phyloP scores from a whole-genome alignment of 2,329 filamentous ascomycete genomes.

The Ampelomyces quisqualis region DNA sequence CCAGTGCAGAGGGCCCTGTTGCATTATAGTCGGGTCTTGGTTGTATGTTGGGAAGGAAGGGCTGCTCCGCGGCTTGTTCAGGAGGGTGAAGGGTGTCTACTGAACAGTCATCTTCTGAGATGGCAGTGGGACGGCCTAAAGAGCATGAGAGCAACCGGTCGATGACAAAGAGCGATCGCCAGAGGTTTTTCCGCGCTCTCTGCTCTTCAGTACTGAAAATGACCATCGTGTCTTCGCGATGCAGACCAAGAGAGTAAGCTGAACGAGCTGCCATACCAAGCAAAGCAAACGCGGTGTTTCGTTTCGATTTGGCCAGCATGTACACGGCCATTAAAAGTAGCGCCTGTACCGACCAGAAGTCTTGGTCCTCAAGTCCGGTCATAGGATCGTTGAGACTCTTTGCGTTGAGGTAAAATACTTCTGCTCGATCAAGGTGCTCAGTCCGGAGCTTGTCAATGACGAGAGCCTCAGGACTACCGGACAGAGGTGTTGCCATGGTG shows the following conservation, averaged over 20 bases:
- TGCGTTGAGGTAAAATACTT: constrained; percentile 63
- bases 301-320: constrained; percentile 61
- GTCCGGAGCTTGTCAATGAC: constrained; percentile 56
- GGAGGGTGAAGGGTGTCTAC: constrained; percentile 46
- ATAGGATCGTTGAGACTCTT: constrained; percentile 54
- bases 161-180: constrained; percentile 65
- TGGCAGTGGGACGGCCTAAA: constrained; percentile 62
- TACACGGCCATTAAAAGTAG: constrained; percentile 65
- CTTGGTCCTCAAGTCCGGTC: constrained; percentile 60
- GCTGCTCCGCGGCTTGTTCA: constrained; percentile 25
- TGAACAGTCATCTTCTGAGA: constrained; percentile 64
- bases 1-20: constrained; percentile 49
- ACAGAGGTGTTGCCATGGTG: constrained; percentile 56
- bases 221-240: constrained; percentile 60
- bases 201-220: constrained; percentile 54
- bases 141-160: constrained; percentile 65
- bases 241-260: constrained; percentile 63
- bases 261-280: constrained; percentile 63
- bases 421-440: constrained; percentile 56
- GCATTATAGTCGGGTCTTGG: constrained; percentile 28
- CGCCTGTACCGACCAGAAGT: constrained; percentile 66
- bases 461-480: constrained; percentile 52
- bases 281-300: constrained; percentile 64
- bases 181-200: constrained; percentile 57
- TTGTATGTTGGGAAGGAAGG: constrained; percentile 15